phyloP scores from a whole-genome alignment of 1,139 yeast species.

The Saccharomyces hybrid region DNA sequence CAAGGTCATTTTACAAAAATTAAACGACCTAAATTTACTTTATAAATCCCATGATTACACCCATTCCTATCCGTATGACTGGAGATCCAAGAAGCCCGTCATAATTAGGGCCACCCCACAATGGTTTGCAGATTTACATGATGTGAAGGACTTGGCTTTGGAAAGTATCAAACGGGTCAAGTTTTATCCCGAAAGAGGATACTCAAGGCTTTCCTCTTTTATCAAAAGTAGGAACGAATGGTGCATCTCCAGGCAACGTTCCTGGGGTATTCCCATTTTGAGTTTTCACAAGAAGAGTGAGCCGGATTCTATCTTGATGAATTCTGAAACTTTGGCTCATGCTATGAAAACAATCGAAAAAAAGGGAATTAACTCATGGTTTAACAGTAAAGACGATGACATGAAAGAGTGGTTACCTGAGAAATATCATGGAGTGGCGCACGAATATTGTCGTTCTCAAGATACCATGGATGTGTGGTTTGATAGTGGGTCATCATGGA shows the following conservation, averaged over 20 bases:
- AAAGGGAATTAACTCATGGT: slow-evolving; percentile 73
- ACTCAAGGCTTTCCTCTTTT: slow-evolving; percentile 63
- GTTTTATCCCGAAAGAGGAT: slow-evolving; percentile 70
- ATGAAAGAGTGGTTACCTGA: slow-evolving; percentile 68
- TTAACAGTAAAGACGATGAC: slow-evolving; percentile 44
- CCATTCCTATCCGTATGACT: slow-evolving; percentile 93
- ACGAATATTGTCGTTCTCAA: slow-evolving; percentile 50
- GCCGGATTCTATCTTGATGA: slow-evolving; percentile 34
- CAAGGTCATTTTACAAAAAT: slow-evolving; percentile 37
- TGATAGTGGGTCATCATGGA: slow-evolving; percentile 95
- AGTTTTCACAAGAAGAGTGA: slow-evolving; percentile 55
- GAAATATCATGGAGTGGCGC: slow-evolving; percentile 35
- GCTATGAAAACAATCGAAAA: slow-evolving; percentile 30
- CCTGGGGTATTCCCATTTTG: slow-evolving; percentile 99
- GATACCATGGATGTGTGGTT: slow-evolving; percentile 99
- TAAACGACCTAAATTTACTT: slow-evolving; percentile 43
- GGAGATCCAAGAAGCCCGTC: slow-evolving; percentile 96
- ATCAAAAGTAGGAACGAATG: slow-evolving; percentile 79
- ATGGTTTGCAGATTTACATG: slow-evolving; percentile 87
- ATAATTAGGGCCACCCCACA: slow-evolving; percentile 93
- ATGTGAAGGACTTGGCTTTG: slow-evolving; percentile 57
- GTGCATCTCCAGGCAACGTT: slow-evolving; percentile 95
- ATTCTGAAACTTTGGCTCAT: slow-evolving; percentile 30
- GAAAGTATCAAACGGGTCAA: slow-evolving; percentile 53
- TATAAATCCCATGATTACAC: slow-evolving; percentile 44